These are phyloP conservation scores for Xylaria sp. DNA, from an alignment of 2,329 filamentous ascomycete species.

Conservation along the genomic window DNA sequence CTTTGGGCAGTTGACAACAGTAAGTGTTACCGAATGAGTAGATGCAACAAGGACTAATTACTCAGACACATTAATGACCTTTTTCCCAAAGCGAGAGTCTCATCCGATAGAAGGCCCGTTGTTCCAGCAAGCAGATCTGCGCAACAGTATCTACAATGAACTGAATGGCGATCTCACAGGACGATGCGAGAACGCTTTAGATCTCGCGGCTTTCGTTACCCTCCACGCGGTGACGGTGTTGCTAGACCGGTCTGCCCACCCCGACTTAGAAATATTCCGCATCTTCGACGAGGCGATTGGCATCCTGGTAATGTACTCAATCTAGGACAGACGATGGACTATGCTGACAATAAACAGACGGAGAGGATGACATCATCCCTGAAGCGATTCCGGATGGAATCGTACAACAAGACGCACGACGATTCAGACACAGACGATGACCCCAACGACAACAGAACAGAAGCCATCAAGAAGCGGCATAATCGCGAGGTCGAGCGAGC, in stretches of 20 bases:
- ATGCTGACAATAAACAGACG: slow-evolving; percentile 55
- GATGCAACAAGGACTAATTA: not conserved
- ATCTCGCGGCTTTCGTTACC: slow-evolving; percentile 71
- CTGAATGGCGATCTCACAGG: slow-evolving; percentile 72
- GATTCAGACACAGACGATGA: slow-evolving; percentile 55
- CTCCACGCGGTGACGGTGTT: slow-evolving; percentile 72
- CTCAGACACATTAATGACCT: slow-evolving; percentile 63
- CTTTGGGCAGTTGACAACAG: slow-evolving; percentile 67
- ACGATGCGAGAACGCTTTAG: slow-evolving; percentile 69
- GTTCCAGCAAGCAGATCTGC: slow-evolving; percentile 69
- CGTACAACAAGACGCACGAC: slow-evolving; percentile 59
- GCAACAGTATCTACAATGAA: slow-evolving; percentile 73
- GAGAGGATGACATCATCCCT: slow-evolving; percentile 72
- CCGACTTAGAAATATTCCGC: slow-evolving; percentile 71
- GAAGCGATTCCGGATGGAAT: slow-evolving; percentile 69
- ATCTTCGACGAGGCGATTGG: slow-evolving; percentile 75
- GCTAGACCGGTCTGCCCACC: slow-evolving; percentile 68
- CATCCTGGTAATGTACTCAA: slow-evolving; percentile 59
- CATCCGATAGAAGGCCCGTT: slow-evolving; percentile 65
- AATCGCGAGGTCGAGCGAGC: slow-evolving; percentile 55
- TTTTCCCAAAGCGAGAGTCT: slow-evolving; percentile 66
- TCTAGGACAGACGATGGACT: not conserved
- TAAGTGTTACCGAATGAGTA: slow-evolving; percentile 48
- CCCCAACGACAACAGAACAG: slow-evolving; percentile 54
- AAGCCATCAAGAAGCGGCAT: slow-evolving; percentile 58